Evolutionary conservation across 805 yeast species (phyloP).

Genomic region (Kodamaea kakaduensis): DNA sequence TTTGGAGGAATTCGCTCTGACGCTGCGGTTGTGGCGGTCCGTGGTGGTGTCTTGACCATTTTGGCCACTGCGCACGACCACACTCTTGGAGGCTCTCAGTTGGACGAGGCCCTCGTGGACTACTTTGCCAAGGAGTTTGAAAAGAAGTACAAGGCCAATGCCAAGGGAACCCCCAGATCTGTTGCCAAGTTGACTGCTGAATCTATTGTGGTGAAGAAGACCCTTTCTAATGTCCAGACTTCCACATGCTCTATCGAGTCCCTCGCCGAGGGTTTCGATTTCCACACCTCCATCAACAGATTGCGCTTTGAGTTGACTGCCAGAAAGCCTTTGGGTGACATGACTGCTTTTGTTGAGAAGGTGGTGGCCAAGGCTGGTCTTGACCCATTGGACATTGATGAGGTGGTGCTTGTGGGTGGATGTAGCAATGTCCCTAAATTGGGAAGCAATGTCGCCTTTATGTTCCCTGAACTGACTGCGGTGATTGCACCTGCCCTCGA

Average conservation of each 20-base stretch:
- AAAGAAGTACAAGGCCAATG: conserved; percentile 79
- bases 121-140: conserved; percentile 90
- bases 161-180: conserved; percentile 77
- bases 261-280: conserved; percentile 89
- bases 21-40: conserved; percentile 86
- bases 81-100: conserved; percentile 81
- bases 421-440: conserved; percentile 89
- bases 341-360: conserved; percentile 70
- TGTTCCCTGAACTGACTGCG: conserved; percentile 78
- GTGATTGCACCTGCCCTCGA: conserved; percentile 75
- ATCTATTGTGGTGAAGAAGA: conserved; percentile 80
- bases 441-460: conserved; percentile 62
- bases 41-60: conserved; percentile 91
- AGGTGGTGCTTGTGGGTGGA: conserved; percentile 91
- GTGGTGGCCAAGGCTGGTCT: conserved; percentile 78
- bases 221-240: conserved; percentile 82
- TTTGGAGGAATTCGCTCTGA: conserved; percentile 96
- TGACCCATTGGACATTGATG: conserved; percentile 83
- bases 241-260: conserved; percentile 94
- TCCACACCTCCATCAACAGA: conserved; percentile 89
- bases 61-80: conserved; percentile 80
- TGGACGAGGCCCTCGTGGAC: conserved; percentile 77
- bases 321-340: conserved; percentile 69
- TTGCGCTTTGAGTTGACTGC: conserved; percentile 87
- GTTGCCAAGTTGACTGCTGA: conserved; percentile 84